These are phyloP conservation scores for Carex sylvatica DNA, from an alignment of 202 grass and related monocot species.

Conservation along the genomic window DNA sequence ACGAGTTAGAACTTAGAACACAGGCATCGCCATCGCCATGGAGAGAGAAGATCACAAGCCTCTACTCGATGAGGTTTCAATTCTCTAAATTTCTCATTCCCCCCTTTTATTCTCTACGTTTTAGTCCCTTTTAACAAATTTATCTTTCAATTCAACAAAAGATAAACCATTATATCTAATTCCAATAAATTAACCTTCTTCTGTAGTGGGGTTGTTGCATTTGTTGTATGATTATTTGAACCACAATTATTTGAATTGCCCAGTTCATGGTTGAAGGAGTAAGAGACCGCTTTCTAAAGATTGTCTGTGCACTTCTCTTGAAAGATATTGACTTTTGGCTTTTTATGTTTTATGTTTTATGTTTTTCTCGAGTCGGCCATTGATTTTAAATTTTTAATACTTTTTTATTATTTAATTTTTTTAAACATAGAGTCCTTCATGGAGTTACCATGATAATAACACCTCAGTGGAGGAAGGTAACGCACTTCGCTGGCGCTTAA, in stretches of 20 bases:
- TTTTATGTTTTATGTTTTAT: too few relatives aligned
- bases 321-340: not conserved
- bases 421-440: slow-evolving; percentile 34
- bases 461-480: slow-evolving; percentile 2
- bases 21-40: not conserved
- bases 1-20: too few relatives aligned
- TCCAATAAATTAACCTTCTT: not conserved
- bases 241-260: not conserved
- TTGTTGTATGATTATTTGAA: not conserved
- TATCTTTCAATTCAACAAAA: not conserved
- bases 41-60: slow-evolving; percentile 24
- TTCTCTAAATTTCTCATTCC: not conserved
- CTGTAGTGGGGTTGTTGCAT: not conserved
- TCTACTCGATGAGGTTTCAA: slow-evolving; percentile 25
- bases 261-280: not conserved
- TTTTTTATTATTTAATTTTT: not conserved
- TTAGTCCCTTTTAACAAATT: not conserved
- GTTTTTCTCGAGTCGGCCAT: not conserved
- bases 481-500: not conserved
- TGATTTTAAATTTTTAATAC: not conserved
- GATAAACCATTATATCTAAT: not conserved
- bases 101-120: not conserved
- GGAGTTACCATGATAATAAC: slow-evolving; percentile 9
- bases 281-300: not conserved
- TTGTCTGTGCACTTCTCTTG: not conserved